phyloP scores from a whole-genome alignment of 495 filamentous ascomycete species.

The Beverwykella pulmonaria region DNA sequence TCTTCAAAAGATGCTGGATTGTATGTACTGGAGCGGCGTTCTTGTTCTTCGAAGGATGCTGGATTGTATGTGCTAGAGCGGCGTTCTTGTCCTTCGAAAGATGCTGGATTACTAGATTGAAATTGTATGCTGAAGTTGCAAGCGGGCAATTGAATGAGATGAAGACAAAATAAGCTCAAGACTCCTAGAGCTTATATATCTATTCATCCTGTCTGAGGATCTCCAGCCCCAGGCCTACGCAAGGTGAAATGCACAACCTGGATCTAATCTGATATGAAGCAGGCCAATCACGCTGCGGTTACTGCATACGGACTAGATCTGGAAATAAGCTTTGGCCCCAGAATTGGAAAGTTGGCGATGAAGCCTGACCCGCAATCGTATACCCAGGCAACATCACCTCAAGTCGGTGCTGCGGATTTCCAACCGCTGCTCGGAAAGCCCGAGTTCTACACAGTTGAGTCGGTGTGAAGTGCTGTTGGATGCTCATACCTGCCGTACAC shows the following conservation, averaged over 20 bases:
- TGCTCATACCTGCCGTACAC: too few species aligned
- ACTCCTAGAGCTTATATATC: not conserved
- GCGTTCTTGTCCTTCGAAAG: too few species aligned
- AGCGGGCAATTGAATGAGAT: not conserved
- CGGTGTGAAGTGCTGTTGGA: not conserved
- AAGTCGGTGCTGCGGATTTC: not conserved
- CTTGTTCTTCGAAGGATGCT: too few species aligned
- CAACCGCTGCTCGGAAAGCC: not conserved
- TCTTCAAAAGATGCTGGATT: too few species aligned
- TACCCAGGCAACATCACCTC: not conserved
- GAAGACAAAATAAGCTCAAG: not conserved
- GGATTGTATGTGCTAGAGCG: too few species aligned
- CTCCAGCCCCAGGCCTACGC: conserved; percentile 5
- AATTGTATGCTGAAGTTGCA: not conserved
- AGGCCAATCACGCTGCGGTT: conserved; percentile 8
- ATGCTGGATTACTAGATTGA: not conserved
- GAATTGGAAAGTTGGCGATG: too few species aligned
- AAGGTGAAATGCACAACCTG: not conserved
- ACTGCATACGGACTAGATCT: conserved; percentile 1
- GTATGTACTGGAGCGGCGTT: not conserved
- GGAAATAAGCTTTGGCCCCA: not conserved
- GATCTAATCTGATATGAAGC: not conserved
- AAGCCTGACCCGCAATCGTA: not conserved
- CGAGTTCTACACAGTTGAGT: not conserved
- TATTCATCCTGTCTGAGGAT: not conserved